Evolutionary conservation across 2,329 filamentous ascomycete genomes (phyloP), one percentile per base, ranked within the genome.

Genomic region (Geosmithia putterillii): DNA sequence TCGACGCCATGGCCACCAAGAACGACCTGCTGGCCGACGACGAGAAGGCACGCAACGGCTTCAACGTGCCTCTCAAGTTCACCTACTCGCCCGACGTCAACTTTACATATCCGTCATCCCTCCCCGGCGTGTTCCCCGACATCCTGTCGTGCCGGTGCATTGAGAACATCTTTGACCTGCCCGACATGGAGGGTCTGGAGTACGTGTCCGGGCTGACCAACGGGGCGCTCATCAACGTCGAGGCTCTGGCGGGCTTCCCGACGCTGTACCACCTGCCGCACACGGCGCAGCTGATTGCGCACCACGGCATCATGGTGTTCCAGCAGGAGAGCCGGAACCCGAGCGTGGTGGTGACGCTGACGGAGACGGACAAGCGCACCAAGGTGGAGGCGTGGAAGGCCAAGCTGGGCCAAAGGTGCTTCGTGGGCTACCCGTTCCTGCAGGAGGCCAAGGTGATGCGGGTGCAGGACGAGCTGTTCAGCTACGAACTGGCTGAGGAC

Each of bases 311-410:
- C 47, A 92, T 82, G 49, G 87, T 98, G 28, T 98, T 98, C 67
- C 88, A 95, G 57, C 81, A 90, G 52, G 92, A 96, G 52, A 95
- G 89, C 58, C 82, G 87, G 41, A 96, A 96, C 56, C 89, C 95
- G 61, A 98, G 90, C 61, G 89, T 96, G 79, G 78, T 96, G 20
- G 75, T 96, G 45, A 95, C 86, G 2, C 69, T 98, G 41, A 72
- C 81, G 25, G 82, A 86, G 34, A 77, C 85, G 1, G 86, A 89
- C 49, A 64, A 67, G 45, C 79, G 83, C 32, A 80, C 83, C 40
- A 84, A 76, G 49, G 70, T 81, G 19, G 79, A 85, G 51, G 66
- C 76, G 44, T 89, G 89, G 44, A 86, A 87, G 58, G 65, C 69
- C 41, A 90, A 87, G 57, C 73, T 98, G 38, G 90, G 89, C 38